Conservation (phyloP, 1,284 basidiomycete species). For the Pseudozyma sp. region DNA sequence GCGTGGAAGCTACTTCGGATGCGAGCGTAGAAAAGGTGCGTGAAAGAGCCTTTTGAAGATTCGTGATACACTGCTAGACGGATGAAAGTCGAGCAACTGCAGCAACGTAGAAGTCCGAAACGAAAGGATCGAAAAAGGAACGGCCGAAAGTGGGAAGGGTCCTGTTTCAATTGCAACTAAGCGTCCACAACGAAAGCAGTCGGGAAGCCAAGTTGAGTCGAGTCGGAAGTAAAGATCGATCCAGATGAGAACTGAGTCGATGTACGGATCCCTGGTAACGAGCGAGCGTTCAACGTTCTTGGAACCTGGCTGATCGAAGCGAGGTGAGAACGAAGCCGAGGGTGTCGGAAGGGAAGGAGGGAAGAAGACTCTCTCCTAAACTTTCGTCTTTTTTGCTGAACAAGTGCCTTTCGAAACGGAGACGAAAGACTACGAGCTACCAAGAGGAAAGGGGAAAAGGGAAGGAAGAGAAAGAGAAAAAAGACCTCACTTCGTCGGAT, state of each 20-base stretch:
- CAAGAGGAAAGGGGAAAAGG: constrained; percentile 17
- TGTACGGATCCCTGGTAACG: constrained; percentile 5
- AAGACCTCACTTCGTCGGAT: constrained; percentile 35
- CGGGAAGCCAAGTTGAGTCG: constrained; percentile 10
- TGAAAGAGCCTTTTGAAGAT: constrained; percentile 9
- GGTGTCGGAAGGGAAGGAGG: constrained; percentile 11
- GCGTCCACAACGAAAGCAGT: constrained; percentile 20
- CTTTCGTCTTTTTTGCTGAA: constrained; percentile 20
- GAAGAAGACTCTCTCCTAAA: constrained; percentile 16
- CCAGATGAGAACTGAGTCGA: constrained; percentile 28
- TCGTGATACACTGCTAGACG: constrained; percentile 6
- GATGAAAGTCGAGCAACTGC: background rate
- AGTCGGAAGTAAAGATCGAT: constrained; percentile 13
- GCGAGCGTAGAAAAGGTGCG: constrained; percentile 12
- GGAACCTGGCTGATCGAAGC: constrained; percentile 11
- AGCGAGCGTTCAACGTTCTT: constrained; percentile 18
- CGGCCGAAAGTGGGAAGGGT: background rate
- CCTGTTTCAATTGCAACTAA: constrained; percentile 2
- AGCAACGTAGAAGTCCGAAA: constrained; percentile 4
- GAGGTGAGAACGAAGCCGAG: constrained; percentile 22
- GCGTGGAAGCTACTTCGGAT: constrained; percentile 27
- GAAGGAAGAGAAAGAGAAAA: constrained; percentile 18
- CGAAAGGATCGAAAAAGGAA: constrained; percentile 4
- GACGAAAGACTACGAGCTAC: constrained; percentile 27
- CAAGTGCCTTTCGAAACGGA: constrained; percentile 20